Evolutionary conservation across 2,329 filamentous ascomycete genomes (phyloP), one percentile per base, ranked within the genome.

Genomic region (Arthrobotrys entomopaga): DNA sequence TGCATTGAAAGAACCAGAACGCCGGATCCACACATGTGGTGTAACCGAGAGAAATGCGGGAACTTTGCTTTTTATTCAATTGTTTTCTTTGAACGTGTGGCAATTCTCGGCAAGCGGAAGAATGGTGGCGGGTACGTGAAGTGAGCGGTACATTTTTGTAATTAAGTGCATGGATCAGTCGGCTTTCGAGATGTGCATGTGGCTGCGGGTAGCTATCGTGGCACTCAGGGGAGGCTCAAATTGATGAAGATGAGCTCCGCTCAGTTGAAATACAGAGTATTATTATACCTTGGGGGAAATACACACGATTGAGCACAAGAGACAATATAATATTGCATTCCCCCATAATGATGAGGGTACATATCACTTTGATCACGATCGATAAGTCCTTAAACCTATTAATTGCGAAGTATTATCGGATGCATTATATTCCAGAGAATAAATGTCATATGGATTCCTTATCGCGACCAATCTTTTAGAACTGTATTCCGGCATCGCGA

Each of bases 21-120:
- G 42, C 49, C 40, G 58, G 57, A 46, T 64, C 64, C 26, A 50
- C 34, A 46, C 19, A 58, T 52, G 65, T n/a, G 20, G 65, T 70
- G 65, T 70, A 70, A 70, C 65, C 20, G 19, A 57, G 49, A 26
- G 42, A 48, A 54, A 20, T 67, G 48, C 65, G 58, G 56, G 49
- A 48, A 59, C 3, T 13, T 53, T 42, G 34, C 13, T 53, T 53
- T 38, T 56, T 56, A 5, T 34, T 56, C 20, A n/a, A n/a, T 56
- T 40, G 34, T 34, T 3, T 38, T 56, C 49, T 53, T 3, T 19
- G 40, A 16, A 11, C 16, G 43, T 24, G 40, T 16, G 29, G 26
- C 29, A n/a, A 46, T 16, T 20, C 15, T 54, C 56, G 65, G 65
- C 49, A 66, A 59, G 40, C 49, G 56, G 42, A 20, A 34, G 11